Percentiles rank a stretch among this genome's conserved stretches.
Conservation (phyloP, 1,284 basidiomycete species). For the Pseudozyma tsukubaensis region DNA sequence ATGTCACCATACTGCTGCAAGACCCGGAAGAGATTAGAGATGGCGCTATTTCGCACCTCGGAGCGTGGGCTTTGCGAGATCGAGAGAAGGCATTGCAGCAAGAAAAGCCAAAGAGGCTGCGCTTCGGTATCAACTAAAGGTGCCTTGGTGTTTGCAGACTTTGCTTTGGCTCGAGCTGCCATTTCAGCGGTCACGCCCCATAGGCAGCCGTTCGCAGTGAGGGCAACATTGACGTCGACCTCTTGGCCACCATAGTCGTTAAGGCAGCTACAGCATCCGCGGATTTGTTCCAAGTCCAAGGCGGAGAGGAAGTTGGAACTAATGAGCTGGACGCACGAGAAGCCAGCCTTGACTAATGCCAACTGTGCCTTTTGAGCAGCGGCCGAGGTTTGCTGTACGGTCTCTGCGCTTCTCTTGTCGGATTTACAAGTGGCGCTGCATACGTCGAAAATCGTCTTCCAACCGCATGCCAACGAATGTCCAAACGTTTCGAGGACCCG, state of each 20-base stretch:
- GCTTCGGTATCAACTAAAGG: constrained; percentile 25
- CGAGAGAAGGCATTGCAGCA: constrained; percentile 83
- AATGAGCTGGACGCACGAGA: constrained; percentile 91
- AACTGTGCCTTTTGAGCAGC: constrained; percentile 66
- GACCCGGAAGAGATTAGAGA: constrained; percentile 92
- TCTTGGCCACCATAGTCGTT: constrained; percentile 89
- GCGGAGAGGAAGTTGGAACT: constrained; percentile 87
- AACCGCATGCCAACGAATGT: constrained; percentile 88
- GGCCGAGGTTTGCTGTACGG: constrained; percentile 50
- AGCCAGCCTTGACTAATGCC: constrained; percentile 81
- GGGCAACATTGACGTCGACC: constrained; percentile 90
- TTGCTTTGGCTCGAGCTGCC: constrained; percentile 26
- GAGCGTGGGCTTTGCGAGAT: constrained; percentile 83
- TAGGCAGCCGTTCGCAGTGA: constrained; percentile 73
- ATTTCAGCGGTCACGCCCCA: constrained; percentile 67
- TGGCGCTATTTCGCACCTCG: constrained; percentile 90
- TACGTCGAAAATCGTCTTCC: constrained; percentile 91
- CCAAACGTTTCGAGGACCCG: constrained; percentile 86
- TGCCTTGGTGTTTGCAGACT: constrained; percentile 7
- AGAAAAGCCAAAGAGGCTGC: constrained; percentile 80
- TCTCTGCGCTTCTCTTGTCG: constrained; percentile 35
- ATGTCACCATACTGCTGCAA: constrained; percentile 91
- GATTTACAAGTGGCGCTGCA: constrained; percentile 53
- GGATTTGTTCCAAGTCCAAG: constrained; percentile 82
- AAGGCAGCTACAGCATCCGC: constrained; percentile 86